Evolutionary conservation across 805 yeast genomes (phyloP).

Genomic region (Ogataea sp.): DNA sequence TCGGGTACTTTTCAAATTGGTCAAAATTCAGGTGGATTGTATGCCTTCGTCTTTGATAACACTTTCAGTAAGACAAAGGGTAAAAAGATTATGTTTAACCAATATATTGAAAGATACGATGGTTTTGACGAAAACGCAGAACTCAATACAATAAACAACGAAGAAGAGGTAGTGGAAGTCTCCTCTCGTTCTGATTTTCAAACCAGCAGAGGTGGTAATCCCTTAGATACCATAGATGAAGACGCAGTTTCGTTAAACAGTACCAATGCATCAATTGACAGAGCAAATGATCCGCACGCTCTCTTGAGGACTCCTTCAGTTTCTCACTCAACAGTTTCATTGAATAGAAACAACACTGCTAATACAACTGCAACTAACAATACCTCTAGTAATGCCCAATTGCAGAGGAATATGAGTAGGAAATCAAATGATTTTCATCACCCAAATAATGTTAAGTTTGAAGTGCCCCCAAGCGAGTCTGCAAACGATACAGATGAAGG

Average conservation of each 20-base stretch:
- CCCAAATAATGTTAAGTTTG: conserved; percentile 16
- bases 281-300: neutral
- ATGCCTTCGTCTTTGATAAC: conserved; percentile 88
- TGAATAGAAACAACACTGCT: too few relatives aligned
- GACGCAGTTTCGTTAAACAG: neutral
- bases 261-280: neutral
- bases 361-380: too few relatives aligned
- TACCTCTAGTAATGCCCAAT: too few relatives aligned
- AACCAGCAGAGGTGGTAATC: too few relatives aligned
- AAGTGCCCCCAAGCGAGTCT: conserved; percentile 16
- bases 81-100: conserved; percentile 70
- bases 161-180: too few relatives aligned
- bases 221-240: conserved; percentile 4
- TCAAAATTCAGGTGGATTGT: conserved; percentile 61
- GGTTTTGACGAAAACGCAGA: too few relatives aligned
- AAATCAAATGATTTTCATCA: neutral
- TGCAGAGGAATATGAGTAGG: neutral
- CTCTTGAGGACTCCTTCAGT: neutral
- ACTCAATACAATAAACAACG: too few relatives aligned
- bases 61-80: conserved; percentile 80
- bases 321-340: neutral
- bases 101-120: conserved; percentile 21
- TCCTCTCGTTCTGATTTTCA: too few relatives aligned
- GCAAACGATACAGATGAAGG: conserved; percentile 2
- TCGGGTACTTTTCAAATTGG: conserved; percentile 54